A percentile compares a stretch with the other conserved stretches of the same genome.
Evolutionary conservation across 106 monocot genomes (phyloP).

Genomic region (Iris macrosiphon): DNA sequence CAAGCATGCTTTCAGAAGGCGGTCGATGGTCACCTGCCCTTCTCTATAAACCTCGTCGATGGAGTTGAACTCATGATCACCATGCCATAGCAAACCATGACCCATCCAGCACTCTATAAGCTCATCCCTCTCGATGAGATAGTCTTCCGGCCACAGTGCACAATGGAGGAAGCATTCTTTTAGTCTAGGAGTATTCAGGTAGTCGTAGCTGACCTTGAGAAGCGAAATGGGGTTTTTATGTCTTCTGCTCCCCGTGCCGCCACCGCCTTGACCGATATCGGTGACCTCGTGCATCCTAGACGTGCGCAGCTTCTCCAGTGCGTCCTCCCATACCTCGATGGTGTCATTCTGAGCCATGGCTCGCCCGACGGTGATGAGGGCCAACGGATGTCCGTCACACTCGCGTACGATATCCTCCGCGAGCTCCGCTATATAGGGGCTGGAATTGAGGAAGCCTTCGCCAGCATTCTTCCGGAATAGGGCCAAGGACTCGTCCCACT

Average conservation of each 20-base stretch:
- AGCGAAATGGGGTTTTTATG: not conserved
- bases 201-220: constrained; percentile 22
- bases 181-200: not conserved
- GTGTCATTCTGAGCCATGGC: no score
- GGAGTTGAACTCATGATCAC: no score
- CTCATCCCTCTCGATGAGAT: not conserved
- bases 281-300: not conserved
- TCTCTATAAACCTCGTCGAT: not conserved
- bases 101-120: constrained; percentile 26
- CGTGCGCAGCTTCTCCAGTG: no score
- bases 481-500: constrained; percentile 6
- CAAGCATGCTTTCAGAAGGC: constrained; percentile 6
- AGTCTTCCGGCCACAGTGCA: constrained; percentile 19
- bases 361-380: constrained; percentile 15
- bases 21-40: not conserved
- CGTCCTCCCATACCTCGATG: no score
- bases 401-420: constrained; percentile 14
- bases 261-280: no score
- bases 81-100: no score
- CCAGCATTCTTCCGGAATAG: constrained; percentile 29
- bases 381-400: constrained; percentile 28
- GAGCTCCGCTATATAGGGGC: constrained; percentile 1
- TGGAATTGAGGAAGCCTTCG: not conserved
- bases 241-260: no score
- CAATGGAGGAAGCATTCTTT: constrained; percentile 18